Base-by-base conservation (phyloP, 2,329 filamentous ascomycete species). In the Fusarium sulawesiense region DNA sequence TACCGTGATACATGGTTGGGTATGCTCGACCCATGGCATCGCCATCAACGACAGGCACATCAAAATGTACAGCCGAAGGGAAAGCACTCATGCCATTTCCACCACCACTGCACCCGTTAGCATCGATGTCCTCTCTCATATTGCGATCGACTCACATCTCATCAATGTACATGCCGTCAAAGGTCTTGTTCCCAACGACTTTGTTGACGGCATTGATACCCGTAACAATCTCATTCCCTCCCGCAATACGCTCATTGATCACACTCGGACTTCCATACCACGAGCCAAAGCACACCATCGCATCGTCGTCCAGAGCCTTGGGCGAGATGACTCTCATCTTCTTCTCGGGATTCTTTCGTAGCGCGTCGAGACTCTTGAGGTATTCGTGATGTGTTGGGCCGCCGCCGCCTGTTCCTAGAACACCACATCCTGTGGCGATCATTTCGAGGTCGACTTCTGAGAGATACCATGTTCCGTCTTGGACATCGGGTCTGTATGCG, bases 231-330 rank as follows among this genome's bases (percentile, higher is more conserved):
- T 82, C 81, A 18, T 70, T 78, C 6, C 81, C 81, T 2, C 74
- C 74, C 1, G 76, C 75, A 2, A 82, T 74, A 0, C 78, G 75
- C 70, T 82, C 80, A 34, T 79, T 80, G 42, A 80, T 79, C 12
- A 82, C 80, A 21, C 78, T 82, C 0, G 81, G 81, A 34, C 80
- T 81, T 5, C 83, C 83, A 45, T 84, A 84, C 77, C 82, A 83
- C 1, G 81, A 82, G 0, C 82, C 82, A 41, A 83, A 81, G 44
- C 81, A 81, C 6, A 82, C 77, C 3, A 77, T 70, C 11, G 80
- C 82, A 13, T 78, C 73, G 30, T 84, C 82, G 7, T 76, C 72
- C 0, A 84, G 68, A 0, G 75, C 71, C 7, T 76, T 76, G 0
- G 81, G 78, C 0, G 80, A 76, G 3, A 85, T 76, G 2, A 85